These are phyloP conservation scores for Aspergillus piperis DNA, from an alignment of 2,329 filamentous ascomycete genomes.

Conservation along the genomic window DNA sequence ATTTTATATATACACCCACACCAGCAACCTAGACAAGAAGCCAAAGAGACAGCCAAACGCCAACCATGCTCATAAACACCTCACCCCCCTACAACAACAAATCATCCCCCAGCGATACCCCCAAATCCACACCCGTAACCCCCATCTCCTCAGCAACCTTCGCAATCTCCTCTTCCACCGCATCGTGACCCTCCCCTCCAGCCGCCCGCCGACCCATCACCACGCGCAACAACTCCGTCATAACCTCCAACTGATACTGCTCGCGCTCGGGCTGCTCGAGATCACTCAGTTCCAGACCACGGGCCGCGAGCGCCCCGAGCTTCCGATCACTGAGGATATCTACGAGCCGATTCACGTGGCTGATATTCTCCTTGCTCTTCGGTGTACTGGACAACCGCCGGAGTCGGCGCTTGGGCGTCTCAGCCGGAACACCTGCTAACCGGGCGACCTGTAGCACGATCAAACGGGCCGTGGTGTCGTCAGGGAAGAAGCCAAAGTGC, in stretches of 20 bases:
- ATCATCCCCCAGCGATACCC: slow-evolving; percentile 29
- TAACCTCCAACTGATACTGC: slow-evolving; percentile 46
- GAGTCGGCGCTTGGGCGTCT: slow-evolving; percentile 40
- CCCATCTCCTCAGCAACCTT: slow-evolving; percentile 42
- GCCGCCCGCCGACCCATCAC: slow-evolving; percentile 39
- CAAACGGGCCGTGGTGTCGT: slow-evolving; percentile 49
- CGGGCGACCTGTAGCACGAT: slow-evolving; percentile 54
- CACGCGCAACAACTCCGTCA: slow-evolving; percentile 43
- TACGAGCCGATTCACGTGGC: slow-evolving; percentile 48
- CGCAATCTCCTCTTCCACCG: slow-evolving; percentile 36
- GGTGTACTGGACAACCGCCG: slow-evolving; percentile 44
- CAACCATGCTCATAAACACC: slow-evolving; percentile 9
- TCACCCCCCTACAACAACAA: slow-evolving; percentile 17
- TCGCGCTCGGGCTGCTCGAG: slow-evolving; percentile 41
- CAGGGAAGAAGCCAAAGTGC: slow-evolving; percentile 49
- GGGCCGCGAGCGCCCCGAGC: slow-evolving; percentile 31
- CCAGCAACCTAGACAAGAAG: too few species aligned
- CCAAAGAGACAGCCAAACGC: not conserved
- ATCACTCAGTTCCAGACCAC: slow-evolving; percentile 37
- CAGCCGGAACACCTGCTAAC: slow-evolving; percentile 38
- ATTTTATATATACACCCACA: not conserved
- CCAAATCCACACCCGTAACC: slow-evolving; percentile 35
- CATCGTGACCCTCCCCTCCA: slow-evolving; percentile 20
- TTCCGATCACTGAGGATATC: slow-evolving; percentile 45
- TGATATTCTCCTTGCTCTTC: slow-evolving; percentile 48